Evolutionary conservation across 1,284 basidiomycete genomes (phyloP).

Genomic region (Ustilago nuda): DNA sequence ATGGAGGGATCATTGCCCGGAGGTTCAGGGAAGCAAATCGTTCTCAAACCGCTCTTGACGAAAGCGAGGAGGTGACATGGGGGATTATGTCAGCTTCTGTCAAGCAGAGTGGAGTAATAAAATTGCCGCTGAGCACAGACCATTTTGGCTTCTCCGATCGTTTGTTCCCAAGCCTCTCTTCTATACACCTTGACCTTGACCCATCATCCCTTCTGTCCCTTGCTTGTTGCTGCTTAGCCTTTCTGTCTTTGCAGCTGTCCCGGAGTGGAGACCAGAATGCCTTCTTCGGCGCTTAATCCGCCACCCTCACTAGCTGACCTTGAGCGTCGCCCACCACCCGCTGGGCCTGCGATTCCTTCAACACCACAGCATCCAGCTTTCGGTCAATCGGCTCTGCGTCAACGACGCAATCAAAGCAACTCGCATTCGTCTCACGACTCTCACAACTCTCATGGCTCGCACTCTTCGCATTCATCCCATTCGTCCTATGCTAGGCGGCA

Average conservation of each 20-base stretch:
- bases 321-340: too few relatives aligned
- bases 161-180: not conserved
- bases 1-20: too few relatives aligned
- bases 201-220: too few relatives aligned
- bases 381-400: conserved; percentile 25
- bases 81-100: too few relatives aligned
- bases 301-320: conserved; percentile 25
- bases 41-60: too few relatives aligned
- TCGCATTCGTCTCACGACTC: conserved; percentile 46
- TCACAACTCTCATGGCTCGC: conserved; percentile 31
- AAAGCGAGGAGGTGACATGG: too few relatives aligned
- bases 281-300: conserved; percentile 46
- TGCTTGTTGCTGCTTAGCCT: not conserved
- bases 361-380: conserved; percentile 36
- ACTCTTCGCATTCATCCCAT: conserved; percentile 59
- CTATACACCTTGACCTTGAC: not conserved
- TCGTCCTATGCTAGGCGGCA: conserved; percentile 52
- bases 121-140: conserved; percentile 18
- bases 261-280: conserved; percentile 6
- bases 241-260: not conserved
- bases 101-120: conserved; percentile 1
- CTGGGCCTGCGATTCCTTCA: not conserved
- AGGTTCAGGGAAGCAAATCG: too few relatives aligned
- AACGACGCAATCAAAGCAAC: conserved; percentile 14
- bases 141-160: not conserved